Evolutionary conservation across 352 stramenopile species (phyloP), one percentile per base, ranked within the genome.

Genomic region (Phytopythium ostracodes): DNA sequence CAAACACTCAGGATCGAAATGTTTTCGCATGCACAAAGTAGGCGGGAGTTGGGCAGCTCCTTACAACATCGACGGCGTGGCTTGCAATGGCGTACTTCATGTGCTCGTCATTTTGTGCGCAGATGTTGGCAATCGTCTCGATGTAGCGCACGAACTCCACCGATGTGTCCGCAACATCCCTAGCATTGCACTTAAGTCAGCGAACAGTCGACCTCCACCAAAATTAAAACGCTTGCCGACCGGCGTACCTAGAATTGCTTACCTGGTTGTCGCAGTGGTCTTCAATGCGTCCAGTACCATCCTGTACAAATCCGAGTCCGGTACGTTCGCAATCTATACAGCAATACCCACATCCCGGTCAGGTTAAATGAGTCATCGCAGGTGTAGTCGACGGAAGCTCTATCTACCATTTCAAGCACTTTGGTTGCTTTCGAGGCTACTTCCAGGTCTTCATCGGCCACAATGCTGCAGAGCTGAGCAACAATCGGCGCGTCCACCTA

Each of bases 61-160:
- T 20, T 61, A 84, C 78, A 61, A 83, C 15, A 56, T 89, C 73
- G 33, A 81, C 76, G 2, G 71, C 66, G 27, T 65, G 63, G 22
- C 56, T 73, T 5, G 68, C 64, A 25, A 91, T 78, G 0, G 75
- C 81, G 53, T 89, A 88, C 44, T 81, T 55, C 71, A 91, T 88
- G 59, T 83, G 77, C 6, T 71, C 56, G 29, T 90, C 77, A 11
- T 66, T 69, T 60, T 89, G 75, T 22, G 77, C 66, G 24, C 79
- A 85, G 49, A 92, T 77, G 44, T 72, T 77, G 0, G 84, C 82
- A 25, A 92, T 88, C 5, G 72, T 75, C 60, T 94, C 87, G 17
- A 95, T 63, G 52, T 88, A 91, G 22, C 87, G 81, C 73, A 94
- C 87, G 52, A 79, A 92, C 56, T 91, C 79, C 18, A 91, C 73